Evolutionary conservation across 2,329 filamentous ascomycete genomes (phyloP).

Genomic region (Colletotrichum neosansevieriae): DNA sequence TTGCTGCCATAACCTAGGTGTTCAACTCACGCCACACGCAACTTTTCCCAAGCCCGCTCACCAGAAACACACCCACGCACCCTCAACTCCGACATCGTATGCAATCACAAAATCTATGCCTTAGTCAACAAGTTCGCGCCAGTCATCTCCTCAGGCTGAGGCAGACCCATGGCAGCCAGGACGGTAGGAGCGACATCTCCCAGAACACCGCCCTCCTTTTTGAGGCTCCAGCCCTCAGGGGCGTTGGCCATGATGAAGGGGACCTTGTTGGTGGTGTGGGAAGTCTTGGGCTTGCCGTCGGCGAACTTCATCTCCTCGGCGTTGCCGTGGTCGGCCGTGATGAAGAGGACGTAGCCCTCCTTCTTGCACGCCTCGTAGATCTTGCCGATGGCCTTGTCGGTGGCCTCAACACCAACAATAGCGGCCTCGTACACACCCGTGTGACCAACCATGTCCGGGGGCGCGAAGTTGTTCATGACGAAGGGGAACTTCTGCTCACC

Average conservation of each 20-base stretch:
- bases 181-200: slow-evolving; percentile 98
- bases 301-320: slow-evolving; percentile 99
- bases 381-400: slow-evolving; percentile 92
- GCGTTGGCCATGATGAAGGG: slow-evolving; percentile 99
- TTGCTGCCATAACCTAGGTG: slow-evolving; percentile 32
- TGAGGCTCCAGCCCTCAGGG: slow-evolving; percentile 87
- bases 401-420: slow-evolving; percentile 84
- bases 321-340: slow-evolving; percentile 97
- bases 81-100: slow-evolving; percentile 25
- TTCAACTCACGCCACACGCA: slow-evolving; percentile 32
- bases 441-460: slow-evolving; percentile 99
- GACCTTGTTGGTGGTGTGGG: slow-evolving; percentile 97
- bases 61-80: slow-evolving; percentile 25
- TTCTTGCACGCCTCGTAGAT: slow-evolving; percentile 96
- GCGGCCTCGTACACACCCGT: slow-evolving; percentile 97
- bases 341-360: slow-evolving; percentile 91
- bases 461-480: slow-evolving; percentile 99
- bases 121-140: slow-evolving; percentile 86
- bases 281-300: slow-evolving; percentile 96
- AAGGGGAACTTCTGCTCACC: slow-evolving; percentile 90
- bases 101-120: slow-evolving; percentile 45
- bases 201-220: slow-evolving; percentile 83
- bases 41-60: slow-evolving; percentile 35
- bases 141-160: slow-evolving; percentile 92
- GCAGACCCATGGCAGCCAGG: slow-evolving; percentile 89